Percentiles rank a stretch among this genome's conserved stretches.
phyloP scores from a whole-genome alignment of 2,329 filamentous ascomycete genomes.

The Alternaria arborescens region DNA sequence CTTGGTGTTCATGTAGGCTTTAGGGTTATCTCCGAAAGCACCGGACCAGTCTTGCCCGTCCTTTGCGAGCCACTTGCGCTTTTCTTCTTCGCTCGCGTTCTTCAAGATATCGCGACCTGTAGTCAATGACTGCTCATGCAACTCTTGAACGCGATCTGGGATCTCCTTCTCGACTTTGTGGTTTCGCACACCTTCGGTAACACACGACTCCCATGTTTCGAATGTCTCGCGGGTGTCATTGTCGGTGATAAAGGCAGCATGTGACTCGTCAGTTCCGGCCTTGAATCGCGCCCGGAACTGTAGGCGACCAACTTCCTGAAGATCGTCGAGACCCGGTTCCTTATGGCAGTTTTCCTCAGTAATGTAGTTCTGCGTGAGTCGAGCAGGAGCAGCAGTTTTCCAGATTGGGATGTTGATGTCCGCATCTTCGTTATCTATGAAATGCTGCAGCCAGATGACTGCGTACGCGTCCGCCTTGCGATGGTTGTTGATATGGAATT shows the following conservation, averaged over 20 bases:
- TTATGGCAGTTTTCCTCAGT: constrained; percentile 76
- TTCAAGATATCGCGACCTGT: constrained; percentile 83
- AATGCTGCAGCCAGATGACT: constrained; percentile 83
- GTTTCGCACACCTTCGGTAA: constrained; percentile 82
- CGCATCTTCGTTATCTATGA: constrained; percentile 79
- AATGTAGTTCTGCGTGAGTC: constrained; percentile 91
- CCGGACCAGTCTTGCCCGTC: constrained; percentile 87
- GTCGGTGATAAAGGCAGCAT: constrained; percentile 82
- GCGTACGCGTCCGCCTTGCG: constrained; percentile 78
- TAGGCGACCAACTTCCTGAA: constrained; percentile 82
- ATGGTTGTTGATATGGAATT: constrained; percentile 76
- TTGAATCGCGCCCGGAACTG: constrained; percentile 85
- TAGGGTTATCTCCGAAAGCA: constrained; percentile 82
- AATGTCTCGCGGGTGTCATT: constrained; percentile 92
- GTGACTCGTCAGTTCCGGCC: constrained; percentile 86
- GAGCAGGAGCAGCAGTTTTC: constrained; percentile 76
- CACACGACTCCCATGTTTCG: constrained; percentile 92
- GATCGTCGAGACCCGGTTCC: constrained; percentile 75
- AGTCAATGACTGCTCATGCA: constrained; percentile 83
- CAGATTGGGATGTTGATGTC: constrained; percentile 91
- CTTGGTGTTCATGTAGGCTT: constrained; percentile 63
- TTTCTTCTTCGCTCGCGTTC: constrained; percentile 74
- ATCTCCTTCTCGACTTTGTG: constrained; percentile 76
- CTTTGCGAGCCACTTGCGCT: constrained; percentile 78
- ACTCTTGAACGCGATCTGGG: constrained; percentile 73